phyloP scores from a whole-genome alignment of 129 eudicot genomes.

The Gnaphalium uliginosum region DNA sequence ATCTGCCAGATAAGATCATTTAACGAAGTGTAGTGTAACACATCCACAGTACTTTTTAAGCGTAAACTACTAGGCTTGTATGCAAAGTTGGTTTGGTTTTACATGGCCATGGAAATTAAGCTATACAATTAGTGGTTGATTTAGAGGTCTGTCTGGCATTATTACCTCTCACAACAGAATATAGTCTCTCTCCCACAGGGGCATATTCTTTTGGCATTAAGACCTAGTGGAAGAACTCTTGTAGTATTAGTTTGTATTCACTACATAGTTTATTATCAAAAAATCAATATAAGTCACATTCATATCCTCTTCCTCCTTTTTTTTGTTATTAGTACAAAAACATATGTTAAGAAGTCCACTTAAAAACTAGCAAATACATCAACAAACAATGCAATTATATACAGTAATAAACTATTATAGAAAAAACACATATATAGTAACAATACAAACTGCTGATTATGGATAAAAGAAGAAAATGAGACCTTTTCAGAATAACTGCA shows the following conservation, averaged over 20 bases:
- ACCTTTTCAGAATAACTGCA: constrained; percentile 91
- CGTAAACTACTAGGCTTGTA: neutral
- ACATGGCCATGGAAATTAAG: neutral
- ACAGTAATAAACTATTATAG: too few relatives aligned
- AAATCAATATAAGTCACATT: neutral
- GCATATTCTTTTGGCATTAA: neutral
- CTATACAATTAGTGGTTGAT: neutral
- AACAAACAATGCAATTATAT: neutral
- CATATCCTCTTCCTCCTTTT: neutral
- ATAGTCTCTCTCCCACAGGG: neutral
- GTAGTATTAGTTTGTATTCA: neutral
- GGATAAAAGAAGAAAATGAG: neutral
- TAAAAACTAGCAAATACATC: neutral
- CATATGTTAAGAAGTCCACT: neutral
- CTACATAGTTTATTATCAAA: neutral
- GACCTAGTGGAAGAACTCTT: neutral
- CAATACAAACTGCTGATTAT: neutral
- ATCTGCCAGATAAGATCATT: too few relatives aligned
- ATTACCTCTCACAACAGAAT: neutral
- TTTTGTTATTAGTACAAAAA: too few relatives aligned
- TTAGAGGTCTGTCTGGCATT: neutral
- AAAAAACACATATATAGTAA: neutral
- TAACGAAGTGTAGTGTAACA: neutral
- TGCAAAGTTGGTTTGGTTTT: neutral
- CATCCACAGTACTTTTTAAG: neutral